Base-by-base conservation (phyloP, 805 yeast species). In the Isabelozyma heimii region DNA sequence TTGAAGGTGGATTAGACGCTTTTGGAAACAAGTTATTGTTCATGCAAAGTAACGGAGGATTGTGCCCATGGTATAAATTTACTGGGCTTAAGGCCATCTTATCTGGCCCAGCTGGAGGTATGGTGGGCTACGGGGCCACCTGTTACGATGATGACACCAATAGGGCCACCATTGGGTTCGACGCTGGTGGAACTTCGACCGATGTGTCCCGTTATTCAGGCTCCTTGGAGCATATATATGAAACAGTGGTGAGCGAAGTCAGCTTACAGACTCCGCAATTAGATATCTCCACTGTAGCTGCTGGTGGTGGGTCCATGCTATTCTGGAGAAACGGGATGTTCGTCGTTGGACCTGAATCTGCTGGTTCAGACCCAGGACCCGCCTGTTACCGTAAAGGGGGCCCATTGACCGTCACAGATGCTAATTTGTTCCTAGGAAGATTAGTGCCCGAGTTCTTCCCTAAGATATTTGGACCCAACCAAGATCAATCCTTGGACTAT, bases 71-170 rank as follows among this genome's bases (percentile, higher is more conserved):
- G 59, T 74, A 82, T 17, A 78, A 81, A 44, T 92, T 92, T 63
- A 85, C 97, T 0, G 98, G 98, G 1, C 72, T 92, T 37, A 79
- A 83, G 56, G 96, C 98, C 3, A 87, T 92, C 44, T 69, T 92
- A 35, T 89, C 97, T 1, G 98, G 98, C 2, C 98, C 98, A 2
- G 98, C 98, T 8, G 98, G 98, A 37, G 98, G 98, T 44, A 96
- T 92, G 50, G 97, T 92, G 33, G 98, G 98, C 0, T 89, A 83
- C 58, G 89, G 97, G 0, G 78, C 82, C 46, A 91, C 98, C 0
- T 88, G 96, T 52, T 89, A 77, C 62, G 81, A 77, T 51, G 38
- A 51, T 24, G 45, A 30, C 1, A 26, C 56, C 2, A 33, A 51
- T 16, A 57, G 49, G 40, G 73, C 73, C 15, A 69, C 75, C 28